phyloP scores from a whole-genome alignment of 768 basidiomycete genomes.

The Xerocomus brunneocitrinus region DNA sequence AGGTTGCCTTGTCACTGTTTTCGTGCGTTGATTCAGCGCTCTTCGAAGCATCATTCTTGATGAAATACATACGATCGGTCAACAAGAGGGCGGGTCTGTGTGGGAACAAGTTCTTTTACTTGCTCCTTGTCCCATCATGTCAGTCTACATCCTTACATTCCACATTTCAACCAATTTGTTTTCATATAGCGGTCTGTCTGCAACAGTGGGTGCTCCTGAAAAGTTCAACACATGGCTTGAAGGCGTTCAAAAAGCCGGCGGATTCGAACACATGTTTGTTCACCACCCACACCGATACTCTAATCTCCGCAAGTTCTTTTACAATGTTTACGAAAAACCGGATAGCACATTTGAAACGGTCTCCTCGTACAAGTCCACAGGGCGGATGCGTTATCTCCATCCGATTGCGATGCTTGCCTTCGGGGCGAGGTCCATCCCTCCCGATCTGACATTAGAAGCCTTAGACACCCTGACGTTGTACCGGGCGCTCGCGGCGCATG shows the following conservation, averaged over 20 bases:
- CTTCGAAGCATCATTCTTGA: constrained; percentile 54
- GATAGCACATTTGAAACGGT: constrained; percentile 34
- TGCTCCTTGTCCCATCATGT: constrained; percentile 72
- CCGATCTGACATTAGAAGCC: constrained; percentile 62
- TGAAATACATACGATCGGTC: constrained; percentile 60
- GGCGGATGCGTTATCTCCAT: constrained; percentile 52
- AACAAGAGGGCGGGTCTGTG: constrained; percentile 62
- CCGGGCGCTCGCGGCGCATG: constrained; percentile 34
- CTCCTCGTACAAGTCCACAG: constrained; percentile 32
- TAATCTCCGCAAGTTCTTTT: constrained; percentile 66
- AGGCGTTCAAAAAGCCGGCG: constrained; percentile 55
- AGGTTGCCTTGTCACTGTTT: constrained; percentile 1
- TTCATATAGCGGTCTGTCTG: constrained; percentile 55
- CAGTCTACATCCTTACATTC: constrained; percentile 17
- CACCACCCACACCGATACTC: constrained; percentile 68
- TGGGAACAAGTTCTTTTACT: constrained; percentile 75
- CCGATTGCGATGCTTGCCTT: constrained; percentile 58
- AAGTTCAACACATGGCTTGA: constrained; percentile 62
- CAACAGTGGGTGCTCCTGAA: constrained; percentile 64
- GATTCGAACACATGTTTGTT: constrained; percentile 56
- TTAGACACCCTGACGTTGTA: constrained; percentile 52
- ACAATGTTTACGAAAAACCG: constrained; percentile 32
- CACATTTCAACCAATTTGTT: not conserved
- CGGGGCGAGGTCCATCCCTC: constrained; percentile 46
- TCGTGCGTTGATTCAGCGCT: not conserved